Evolutionary conservation across 2,329 filamentous ascomycete genomes (phyloP).

Genomic region (Diaporthe velutina): DNA sequence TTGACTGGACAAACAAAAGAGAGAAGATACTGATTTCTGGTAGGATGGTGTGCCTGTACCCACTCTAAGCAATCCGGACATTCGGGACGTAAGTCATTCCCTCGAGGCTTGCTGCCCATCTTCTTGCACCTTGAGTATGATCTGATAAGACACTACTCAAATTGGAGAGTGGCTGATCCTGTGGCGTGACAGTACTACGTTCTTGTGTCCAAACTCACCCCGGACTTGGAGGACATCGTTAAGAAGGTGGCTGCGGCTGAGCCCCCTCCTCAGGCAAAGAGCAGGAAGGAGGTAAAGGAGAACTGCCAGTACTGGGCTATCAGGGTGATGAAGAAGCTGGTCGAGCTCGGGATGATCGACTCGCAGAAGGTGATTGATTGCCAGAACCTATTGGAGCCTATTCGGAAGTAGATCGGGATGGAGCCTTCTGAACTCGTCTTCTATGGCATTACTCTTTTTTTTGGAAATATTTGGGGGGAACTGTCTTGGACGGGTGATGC

Average conservation of each 20-base stretch:
- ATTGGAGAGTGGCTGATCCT: neutral
- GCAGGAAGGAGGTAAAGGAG: neutral
- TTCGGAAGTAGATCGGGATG: neutral
- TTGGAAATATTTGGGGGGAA: too few relatives aligned
- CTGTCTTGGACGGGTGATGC: too few relatives aligned
- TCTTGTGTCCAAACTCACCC: neutral
- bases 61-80: neutral
- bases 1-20: too few relatives aligned
- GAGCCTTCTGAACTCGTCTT: neutral
- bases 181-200: neutral
- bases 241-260: neutral
- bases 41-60: neutral
- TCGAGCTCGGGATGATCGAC: neutral
- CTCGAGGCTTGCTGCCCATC: neutral
- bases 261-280: neutral
- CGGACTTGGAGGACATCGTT: neutral
- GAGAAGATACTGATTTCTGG: neutral
- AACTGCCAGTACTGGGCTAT: slow-evolving; percentile 11
- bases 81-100: neutral
- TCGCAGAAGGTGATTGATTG: slow-evolving; percentile 13
- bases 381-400: neutral
- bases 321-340: slow-evolving; percentile 12
- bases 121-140: too few relatives aligned
- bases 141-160: neutral
- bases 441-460: neutral